Evolutionary conservation across 495 filamentous ascomycete species (phyloP), one percentile per base, ranked within the genome.

Genomic region (Podospora conica): DNA sequence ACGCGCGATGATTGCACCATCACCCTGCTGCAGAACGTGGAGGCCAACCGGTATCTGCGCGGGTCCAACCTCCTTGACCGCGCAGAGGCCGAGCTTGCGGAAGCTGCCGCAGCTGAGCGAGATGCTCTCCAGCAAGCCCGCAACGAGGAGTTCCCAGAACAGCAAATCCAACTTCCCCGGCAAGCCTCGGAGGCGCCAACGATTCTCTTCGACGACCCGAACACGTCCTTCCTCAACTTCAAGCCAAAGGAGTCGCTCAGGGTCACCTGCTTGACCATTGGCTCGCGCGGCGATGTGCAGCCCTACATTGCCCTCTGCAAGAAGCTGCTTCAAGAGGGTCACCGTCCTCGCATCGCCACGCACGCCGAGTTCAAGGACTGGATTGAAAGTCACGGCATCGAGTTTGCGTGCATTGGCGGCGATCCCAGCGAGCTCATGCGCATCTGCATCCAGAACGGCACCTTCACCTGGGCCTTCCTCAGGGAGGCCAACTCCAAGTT

Each of bases 261-360:
- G n/a, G 88, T 98, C 60, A 96, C 93, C 0, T 98, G 95, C 73
- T 78, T 98, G 29, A 98, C 95, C 0, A 98, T 98, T 66, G 95
- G 95, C 24, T 97, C 94, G 3, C 85, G 95, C 28, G 95, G 95
- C 24, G 95, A 98, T 75, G 95, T 98, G 9, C 95, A 98, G 69
- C 95, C 95, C 1, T 98, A 97, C 73, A 98, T 98, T 74, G 92
- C 96, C 6, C 81, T 98, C 18, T 98, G 95, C 79, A 96, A 96
- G 75, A 91, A 91, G 3, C 79, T 98, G 10, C 78, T 96, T 53
- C 88, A 87, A 1, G 94, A 98, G 68, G 95, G 95, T 5, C 96
- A 98, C 71, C 86, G 82, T 58, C 86, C 90, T 3, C 89, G 85
- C 71, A 98, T 98, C 70, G 95, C 95, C 10, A 98, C 95, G 0